phyloP scores from a whole-genome alignment of 2,329 filamentous ascomycete species.

The Aspergillus japonicus region DNA sequence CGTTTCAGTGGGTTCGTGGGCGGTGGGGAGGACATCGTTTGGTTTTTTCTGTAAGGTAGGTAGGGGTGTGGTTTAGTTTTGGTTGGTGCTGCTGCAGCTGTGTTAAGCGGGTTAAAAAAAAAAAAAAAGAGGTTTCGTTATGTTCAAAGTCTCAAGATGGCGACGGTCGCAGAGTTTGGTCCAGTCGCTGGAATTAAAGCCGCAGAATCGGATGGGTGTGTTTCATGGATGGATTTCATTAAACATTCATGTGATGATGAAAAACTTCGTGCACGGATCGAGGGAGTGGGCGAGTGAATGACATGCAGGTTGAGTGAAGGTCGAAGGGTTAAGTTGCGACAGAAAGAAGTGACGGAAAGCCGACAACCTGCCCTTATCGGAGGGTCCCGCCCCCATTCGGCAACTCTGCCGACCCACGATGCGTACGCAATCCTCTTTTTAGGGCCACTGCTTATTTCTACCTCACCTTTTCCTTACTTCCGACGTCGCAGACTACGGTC shows the following conservation, averaged over 20 bases:
- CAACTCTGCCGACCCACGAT: conserved; percentile 7
- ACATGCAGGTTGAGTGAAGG: not conserved
- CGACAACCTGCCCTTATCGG: not conserved
- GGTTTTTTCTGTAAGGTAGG: too few relatives aligned
- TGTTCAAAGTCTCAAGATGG: not conserved
- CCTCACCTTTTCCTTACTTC: not conserved
- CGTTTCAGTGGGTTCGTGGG: conserved; percentile 42
- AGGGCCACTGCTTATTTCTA: conserved; percentile 4
- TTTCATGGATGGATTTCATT: not conserved
- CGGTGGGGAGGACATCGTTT: conserved; percentile 40
- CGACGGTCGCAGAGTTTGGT: not conserved
- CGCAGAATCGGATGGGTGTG: not conserved
- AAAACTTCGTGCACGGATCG: too few relatives aligned
- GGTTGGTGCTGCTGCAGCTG: not conserved
- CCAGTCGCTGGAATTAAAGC: not conserved
- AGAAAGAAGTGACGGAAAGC: not conserved
- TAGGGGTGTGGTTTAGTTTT: not conserved
- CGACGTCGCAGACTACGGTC: not conserved
- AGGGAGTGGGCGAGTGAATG: not conserved
- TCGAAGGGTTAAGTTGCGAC: not conserved
- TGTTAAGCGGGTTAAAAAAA: not conserved
- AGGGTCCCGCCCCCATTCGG: conserved; percentile 5
- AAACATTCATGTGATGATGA: not conserved
- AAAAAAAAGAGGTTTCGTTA: not conserved
- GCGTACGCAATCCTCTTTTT: not conserved